Conservation (phyloP, 2,329 filamentous ascomycete species). For the Fusarium dlaminii region DNA sequence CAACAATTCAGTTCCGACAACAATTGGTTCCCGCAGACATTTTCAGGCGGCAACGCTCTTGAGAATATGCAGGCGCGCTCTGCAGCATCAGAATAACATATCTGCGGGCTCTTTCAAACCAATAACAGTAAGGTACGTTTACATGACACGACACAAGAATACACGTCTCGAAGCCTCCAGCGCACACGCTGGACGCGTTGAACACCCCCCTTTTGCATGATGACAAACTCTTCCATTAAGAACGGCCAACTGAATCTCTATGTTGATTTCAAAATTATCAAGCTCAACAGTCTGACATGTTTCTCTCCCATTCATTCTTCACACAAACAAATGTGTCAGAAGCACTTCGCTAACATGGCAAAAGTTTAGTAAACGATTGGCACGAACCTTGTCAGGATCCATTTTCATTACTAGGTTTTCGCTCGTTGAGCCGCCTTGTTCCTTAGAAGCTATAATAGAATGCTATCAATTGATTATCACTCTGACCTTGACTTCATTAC, state of each 20-base stretch:
- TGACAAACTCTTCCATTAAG: constrained; percentile 68
- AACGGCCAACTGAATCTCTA: constrained; percentile 72
- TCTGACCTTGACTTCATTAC: not conserved
- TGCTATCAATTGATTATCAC: not conserved
- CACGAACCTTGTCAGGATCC: not conserved
- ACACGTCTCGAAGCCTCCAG: constrained; percentile 22
- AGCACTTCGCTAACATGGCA: constrained; percentile 39
- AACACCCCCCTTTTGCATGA: constrained; percentile 52
- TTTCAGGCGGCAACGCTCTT: constrained; percentile 11
- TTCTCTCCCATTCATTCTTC: constrained; percentile 5
- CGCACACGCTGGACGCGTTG: constrained; percentile 7
- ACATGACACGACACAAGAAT: constrained; percentile 13
- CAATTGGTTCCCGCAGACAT: not conserved
- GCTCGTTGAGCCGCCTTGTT: not conserved
- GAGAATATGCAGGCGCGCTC: not conserved
- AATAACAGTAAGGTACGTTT: constrained; percentile 37
- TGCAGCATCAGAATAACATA: not conserved
- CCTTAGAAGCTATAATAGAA: not conserved
- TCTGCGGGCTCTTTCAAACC: not conserved
- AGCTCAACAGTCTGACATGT: constrained; percentile 71
- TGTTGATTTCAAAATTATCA: constrained; percentile 69
- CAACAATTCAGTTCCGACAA: constrained; percentile 9
- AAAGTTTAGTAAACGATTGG: constrained; percentile 22
- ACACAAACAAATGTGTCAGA: not conserved
- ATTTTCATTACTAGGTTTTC: not conserved